Conservation (phyloP, 352 stramenopile species). For the Phytophthora cryptogea region DNA sequence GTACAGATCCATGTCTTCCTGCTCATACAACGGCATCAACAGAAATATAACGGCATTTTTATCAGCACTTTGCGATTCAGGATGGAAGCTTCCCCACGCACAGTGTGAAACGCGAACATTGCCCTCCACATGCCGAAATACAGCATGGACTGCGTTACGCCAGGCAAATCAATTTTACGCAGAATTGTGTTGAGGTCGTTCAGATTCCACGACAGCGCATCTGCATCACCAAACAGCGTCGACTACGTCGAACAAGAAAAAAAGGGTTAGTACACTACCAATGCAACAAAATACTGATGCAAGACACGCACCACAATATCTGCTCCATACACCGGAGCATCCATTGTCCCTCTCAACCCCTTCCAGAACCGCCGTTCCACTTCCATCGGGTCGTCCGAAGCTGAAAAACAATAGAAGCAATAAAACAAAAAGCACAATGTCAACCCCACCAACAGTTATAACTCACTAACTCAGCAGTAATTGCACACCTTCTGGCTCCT, state of each 20-base stretch:
- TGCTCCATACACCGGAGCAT: conserved; percentile 89
- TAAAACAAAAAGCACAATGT: not conserved
- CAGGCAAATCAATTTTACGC: conserved; percentile 75
- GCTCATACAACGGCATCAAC: not conserved
- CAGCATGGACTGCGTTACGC: conserved; percentile 91
- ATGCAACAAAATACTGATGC: not conserved
- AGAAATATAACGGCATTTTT: not conserved
- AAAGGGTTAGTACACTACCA: not conserved
- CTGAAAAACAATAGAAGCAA: conserved; percentile 14
- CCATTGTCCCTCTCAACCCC: conserved; percentile 80
- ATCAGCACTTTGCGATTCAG: not conserved
- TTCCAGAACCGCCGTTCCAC: conserved; percentile 91
- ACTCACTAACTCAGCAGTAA: not conserved
- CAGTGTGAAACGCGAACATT: conserved; percentile 94
- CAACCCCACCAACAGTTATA: not conserved
- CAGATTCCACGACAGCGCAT: conserved; percentile 85
- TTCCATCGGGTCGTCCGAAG: conserved; percentile 46
- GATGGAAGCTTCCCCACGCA: conserved; percentile 17
- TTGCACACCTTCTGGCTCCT: conserved; percentile 34
- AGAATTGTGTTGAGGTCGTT: conserved; percentile 90
- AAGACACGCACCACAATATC: conserved; percentile 78
- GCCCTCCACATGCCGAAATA: conserved; percentile 95
- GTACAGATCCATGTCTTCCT: conserved; percentile 95
- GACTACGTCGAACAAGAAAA: conserved; percentile 31
- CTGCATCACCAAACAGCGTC: conserved; percentile 82